Conservation (phyloP, 2,329 filamentous ascomycete species). For the Cryphonectria naterciae region DNA sequence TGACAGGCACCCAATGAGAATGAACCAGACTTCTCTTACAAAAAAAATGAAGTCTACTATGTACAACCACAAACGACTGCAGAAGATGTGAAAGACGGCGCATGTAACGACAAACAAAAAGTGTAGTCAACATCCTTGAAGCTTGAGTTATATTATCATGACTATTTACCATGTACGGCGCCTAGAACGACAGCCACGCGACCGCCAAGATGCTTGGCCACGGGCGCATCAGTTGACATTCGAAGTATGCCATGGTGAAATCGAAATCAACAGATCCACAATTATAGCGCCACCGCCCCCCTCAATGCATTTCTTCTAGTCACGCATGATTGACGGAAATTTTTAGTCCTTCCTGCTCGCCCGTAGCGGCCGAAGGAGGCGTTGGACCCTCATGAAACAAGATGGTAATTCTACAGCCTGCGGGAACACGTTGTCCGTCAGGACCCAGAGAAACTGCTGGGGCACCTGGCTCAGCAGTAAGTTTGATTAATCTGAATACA, state of each 20-base stretch:
- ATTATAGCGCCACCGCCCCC: background rate
- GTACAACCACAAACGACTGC: background rate
- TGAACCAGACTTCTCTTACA: background rate
- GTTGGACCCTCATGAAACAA: background rate
- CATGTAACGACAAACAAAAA: background rate
- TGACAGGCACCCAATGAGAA: background rate
- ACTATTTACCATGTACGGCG: background rate
- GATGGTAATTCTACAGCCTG: background rate
- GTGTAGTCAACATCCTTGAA: background rate
- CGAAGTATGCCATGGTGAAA: background rate
- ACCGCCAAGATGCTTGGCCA: background rate
- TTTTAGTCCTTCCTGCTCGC: background rate
- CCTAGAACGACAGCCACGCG: background rate
- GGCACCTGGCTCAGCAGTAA: background rate
- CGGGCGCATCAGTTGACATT: background rate
- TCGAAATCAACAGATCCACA: conserved; percentile 3
- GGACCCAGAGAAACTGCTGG: too few species aligned
- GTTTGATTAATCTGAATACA: background rate
- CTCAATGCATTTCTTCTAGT: background rate
- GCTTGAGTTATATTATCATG: background rate
- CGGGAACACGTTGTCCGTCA: background rate
- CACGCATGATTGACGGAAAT: conserved; percentile 12
- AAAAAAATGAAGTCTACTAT: background rate
- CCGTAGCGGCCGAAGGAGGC: background rate
- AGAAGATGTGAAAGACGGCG: background rate